Base-by-base conservation (phyloP, 2,329 filamentous ascomycete species). In the Spiromastix sp. region DNA sequence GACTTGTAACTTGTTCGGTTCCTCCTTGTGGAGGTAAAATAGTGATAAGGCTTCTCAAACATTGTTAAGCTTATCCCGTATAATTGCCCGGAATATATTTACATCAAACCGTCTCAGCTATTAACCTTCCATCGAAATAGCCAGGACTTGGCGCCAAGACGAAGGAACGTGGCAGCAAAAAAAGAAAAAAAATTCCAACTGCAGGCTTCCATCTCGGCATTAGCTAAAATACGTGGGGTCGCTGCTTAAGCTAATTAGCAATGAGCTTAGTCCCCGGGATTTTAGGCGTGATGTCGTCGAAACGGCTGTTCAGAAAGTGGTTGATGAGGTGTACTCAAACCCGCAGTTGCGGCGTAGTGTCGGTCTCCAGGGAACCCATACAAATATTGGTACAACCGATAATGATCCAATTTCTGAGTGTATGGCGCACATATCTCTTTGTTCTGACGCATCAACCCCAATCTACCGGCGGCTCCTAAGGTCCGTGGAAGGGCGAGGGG, bases 221-320 rank as follows among this genome's bases (percentile, higher is more conserved):
- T 12, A 21, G 31, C 21, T 30, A 7, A 13, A 30, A 20, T n/a
- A 21, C 3, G 18, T 2, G 20, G 24, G 33, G 7, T 18, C 18
- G 15, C 11, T 39, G 26, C 21, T 20, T 21, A 12, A 32, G 5
- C 13, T 16, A 7, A 13, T 30, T 17, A 16, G 28, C 4, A 30
- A n/a, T 24, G 30, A 38, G 22, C 16, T 34, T 15, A 30, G 31
- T 15, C 30, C 34, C 9, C 22, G 22, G 11, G 10, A 38, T 20
- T 38, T 34, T 22, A 6, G 12, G n/a, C 29, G 30, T 35, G 10
- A n/a, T 5, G 9, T 12, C 6, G 22, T 38, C 19, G 36, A 35
- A 24, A 17, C 24, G 15, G 26, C 13, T 8, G 20, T 38, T 11
- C 12, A 11, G 10, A 21, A 9, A 18, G 22, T 38, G 7, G n/a